Percentiles rank a stretch among this genome's conserved stretches.
Evolutionary conservation across 495 filamentous ascomycete genomes (phyloP).

Genomic region (Aspergillus haitiensis): DNA sequence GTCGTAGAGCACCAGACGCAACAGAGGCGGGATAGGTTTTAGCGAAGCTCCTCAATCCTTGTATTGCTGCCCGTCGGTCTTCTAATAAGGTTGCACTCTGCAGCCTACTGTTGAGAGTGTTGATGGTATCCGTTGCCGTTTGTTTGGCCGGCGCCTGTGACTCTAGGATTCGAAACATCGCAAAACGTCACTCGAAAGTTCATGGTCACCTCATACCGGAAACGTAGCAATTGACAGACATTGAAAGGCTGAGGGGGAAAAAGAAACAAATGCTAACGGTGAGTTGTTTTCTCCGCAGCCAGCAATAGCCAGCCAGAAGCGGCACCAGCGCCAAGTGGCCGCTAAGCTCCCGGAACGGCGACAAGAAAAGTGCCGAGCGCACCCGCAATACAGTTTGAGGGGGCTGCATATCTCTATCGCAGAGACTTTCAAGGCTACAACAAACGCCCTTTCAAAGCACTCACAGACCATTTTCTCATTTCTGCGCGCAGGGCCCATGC

Average conservation of each 20-base stretch:
- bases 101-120: constrained; percentile 79
- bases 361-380: constrained; percentile 29
- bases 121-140: constrained; percentile 91
- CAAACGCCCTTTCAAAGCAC: background rate
- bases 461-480: constrained; percentile 12
- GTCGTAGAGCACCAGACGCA: constrained; percentile 84
- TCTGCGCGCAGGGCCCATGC: constrained; percentile 11
- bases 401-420: constrained; percentile 21
- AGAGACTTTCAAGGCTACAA: constrained; percentile 21
- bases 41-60: constrained; percentile 91
- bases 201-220: constrained; percentile 47
- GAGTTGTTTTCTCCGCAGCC: constrained; percentile 25
- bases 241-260: constrained; percentile 23
- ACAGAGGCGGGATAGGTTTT: constrained; percentile 95
- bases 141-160: constrained; percentile 91
- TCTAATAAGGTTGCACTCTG: constrained; percentile 86
- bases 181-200: constrained; percentile 40
- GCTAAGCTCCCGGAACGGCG: constrained; percentile 30
- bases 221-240: constrained; percentile 32
- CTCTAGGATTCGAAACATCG: constrained; percentile 84
- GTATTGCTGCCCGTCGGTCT: constrained; percentile 88
- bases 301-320: constrained; percentile 2
- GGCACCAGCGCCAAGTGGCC: constrained; percentile 23
- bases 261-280: constrained; percentile 9
- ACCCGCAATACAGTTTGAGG: constrained; percentile 12